phyloP scores from a whole-genome alignment of 2,329 filamentous ascomycete species.

The Penicillium decumbens region DNA sequence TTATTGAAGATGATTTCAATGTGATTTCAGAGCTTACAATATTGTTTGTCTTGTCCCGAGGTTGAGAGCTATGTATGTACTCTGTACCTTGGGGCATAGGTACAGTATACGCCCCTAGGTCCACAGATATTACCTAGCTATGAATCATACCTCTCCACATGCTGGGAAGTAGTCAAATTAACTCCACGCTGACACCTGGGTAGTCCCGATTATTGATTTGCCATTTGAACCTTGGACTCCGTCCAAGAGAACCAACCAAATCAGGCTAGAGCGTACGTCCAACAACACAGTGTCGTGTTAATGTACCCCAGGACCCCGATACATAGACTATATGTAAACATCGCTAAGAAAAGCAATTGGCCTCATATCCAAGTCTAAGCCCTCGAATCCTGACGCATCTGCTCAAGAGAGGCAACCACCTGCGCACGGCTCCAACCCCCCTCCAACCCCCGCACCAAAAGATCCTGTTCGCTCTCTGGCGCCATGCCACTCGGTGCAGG shows the following conservation, averaged over 20 bases:
- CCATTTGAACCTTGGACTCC: not conserved
- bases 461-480: slow-evolving; percentile 55
- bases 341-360: not conserved
- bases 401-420: slow-evolving; percentile 42
- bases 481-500: slow-evolving; percentile 57
- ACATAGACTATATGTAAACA: not conserved
- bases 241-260: not conserved
- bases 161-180: too few species aligned
- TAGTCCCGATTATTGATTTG: not conserved
- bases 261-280: not conserved
- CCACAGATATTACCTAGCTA: not conserved
- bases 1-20: too few species aligned
- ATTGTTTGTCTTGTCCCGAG: too few species aligned
- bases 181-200: too few species aligned
- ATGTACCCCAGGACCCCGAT: not conserved
- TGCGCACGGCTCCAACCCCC: slow-evolving; percentile 39
- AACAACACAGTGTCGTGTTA: too few species aligned
- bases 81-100: too few species aligned
- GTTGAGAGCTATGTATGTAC: too few species aligned
- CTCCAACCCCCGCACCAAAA: slow-evolving; percentile 46
- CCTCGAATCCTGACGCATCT: slow-evolving; percentile 36
- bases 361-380: slow-evolving; percentile 5
- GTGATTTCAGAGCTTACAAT: too few species aligned
- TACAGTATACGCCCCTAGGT: not conserved
- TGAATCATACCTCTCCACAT: not conserved